These are phyloP conservation scores for Cupressus sempervirens DNA, from an alignment of 75 land plant genomes.

Conservation along the genomic window DNA sequence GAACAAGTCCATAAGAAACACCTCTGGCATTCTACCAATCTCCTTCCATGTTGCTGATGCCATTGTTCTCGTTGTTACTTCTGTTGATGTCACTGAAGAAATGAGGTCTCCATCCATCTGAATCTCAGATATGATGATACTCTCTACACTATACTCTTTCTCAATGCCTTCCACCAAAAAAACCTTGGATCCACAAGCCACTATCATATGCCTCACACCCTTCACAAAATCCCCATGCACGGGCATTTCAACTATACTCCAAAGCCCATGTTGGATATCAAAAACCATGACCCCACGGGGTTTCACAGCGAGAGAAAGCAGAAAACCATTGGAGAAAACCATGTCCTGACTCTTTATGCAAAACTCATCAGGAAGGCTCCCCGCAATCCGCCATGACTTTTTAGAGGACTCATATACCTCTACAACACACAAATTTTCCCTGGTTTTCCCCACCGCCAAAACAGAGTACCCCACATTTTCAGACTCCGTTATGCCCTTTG, in stretches of 20 bases:
- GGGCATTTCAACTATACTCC: neutral
- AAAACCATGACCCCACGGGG: neutral
- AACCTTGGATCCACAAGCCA: neutral
- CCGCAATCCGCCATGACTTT: neutral
- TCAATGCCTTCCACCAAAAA: conserved; percentile 5
- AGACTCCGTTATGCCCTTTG: neutral
- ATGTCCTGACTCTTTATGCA: neutral
- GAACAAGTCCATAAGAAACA: neutral
- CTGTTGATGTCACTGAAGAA: neutral
- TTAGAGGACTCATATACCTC: neutral
- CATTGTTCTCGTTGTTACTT: neutral
- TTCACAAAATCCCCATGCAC: neutral
- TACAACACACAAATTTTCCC: neutral
- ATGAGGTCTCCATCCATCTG: neutral
- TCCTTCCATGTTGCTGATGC: neutral
- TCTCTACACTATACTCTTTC: neutral
- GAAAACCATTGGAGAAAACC: neutral
- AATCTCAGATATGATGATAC: conserved; percentile 2
- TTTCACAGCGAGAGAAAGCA: neutral
- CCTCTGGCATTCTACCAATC: neutral
- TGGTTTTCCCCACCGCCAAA: neutral
- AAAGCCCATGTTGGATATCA: neutral
- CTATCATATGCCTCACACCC: neutral
- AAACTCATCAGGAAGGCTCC: neutral
- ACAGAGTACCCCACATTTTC: neutral